Evolutionary conservation across 1,139 yeast genomes (phyloP), one percentile per base, ranked within the genome.

Genomic region (Zygoascus meyerae): DNA sequence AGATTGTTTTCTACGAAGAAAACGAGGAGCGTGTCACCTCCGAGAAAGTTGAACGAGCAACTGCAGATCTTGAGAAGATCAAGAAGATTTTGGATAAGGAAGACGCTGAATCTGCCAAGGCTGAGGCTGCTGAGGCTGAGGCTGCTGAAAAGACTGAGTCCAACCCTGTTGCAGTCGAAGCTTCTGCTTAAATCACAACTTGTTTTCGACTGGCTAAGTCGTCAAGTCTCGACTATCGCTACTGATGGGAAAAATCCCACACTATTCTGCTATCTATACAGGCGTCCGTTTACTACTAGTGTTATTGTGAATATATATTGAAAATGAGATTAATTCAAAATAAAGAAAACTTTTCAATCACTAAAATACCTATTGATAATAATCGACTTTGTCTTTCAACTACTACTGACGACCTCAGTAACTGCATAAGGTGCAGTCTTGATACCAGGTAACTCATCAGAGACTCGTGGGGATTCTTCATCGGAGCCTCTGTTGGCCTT

Each of bases 11-110:
- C 56, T 85, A 78, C 69, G 73, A 77, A 67, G 76, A 76, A 46
- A 81, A 82, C 68, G 95, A 89, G 72, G 90, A 81, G 52, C 86
- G 81, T 53, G 89, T 83, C 63, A 87, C 97, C 52, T 77, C 80
- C 66, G 78, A 77, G 65, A 83, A 85, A 66, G 73, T 84, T 56
- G 86, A 77, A 51, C 76, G 75, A 55, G 95, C 92, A 50, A 79
- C 86, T 71, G 84, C 82, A 49, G 81, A 80, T 66, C 77, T 86
- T 57, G 83, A 84, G 55, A 75, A 81, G 63, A 71, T 86, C 41
- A 61, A 59, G 48, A 42, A 49, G 36, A 50, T 42, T 15, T 49
- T 46, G 10, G 53, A 50, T 37, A 41, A 44, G 14, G 51, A 42
- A 3, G 52, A 41, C 12, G 34, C 39, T 6, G 46, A 44, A 4